Evolutionary conservation across 257 asterid genomes (phyloP), one percentile per base, ranked within the genome.

Genomic region (Echium plantagineum): DNA sequence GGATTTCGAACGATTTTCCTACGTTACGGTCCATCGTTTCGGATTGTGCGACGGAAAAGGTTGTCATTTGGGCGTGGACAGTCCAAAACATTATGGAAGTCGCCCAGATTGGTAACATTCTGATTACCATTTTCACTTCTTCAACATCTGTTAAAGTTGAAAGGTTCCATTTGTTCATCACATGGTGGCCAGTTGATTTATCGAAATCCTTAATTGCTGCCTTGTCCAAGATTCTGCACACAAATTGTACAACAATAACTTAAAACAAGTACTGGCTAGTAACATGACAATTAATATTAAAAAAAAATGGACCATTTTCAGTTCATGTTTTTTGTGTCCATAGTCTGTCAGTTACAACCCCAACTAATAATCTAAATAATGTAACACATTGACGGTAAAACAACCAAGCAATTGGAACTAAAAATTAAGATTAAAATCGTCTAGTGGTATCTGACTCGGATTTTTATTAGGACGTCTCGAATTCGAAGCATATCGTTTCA

Each of bases 31-130:
- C 77, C 94, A 87, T 67, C 18, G 94, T 78, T 46, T 88, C 69
- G 7, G 97, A 93, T 71, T 90, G 97, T 24, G 93, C 76, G n/a
- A 87, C 97, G 0, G 95, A 85, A 61, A 87, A 85, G 17, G 97
- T 90, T 17, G 87, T 78, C 96, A 87, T 87, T 67, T 90, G 97
- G 21, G 97, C 97, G 38, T 83, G 83, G 15, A 83, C 75, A 0
- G 90, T 81, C 97, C 97, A 90, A 32, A 87, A 87, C 83, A 87
- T 73, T 0, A 90, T 70, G 0, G 96, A 84, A 1, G 96, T 90
- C 65, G 94, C 97, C 97, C 96, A 90, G 47, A 82, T 80, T 6
- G 97, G 96, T 21, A 90, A 51, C 94, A 90, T 85, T 57, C 95
- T 57, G 1, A 85, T 63, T 46, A 90, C 83, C 6, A 83, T 38